Evolutionary conservation across 1,284 basidiomycete genomes (phyloP).

Genomic region (Vanrija humicola): DNA sequence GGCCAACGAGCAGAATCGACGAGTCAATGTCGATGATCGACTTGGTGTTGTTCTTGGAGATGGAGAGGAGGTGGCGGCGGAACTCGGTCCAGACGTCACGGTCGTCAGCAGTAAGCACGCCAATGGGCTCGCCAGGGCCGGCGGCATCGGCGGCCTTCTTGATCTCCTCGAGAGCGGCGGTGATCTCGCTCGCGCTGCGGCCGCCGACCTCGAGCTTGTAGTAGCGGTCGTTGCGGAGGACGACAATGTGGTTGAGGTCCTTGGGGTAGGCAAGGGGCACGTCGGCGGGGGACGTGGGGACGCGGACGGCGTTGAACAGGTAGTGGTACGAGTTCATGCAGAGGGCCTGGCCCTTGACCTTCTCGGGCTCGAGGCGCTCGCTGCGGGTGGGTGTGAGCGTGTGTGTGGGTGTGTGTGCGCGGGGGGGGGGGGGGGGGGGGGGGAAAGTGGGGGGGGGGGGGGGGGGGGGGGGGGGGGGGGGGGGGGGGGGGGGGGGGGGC

Average conservation of each 20-base stretch:
- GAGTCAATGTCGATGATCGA: constrained; percentile 79
- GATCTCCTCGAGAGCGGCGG: constrained; percentile 75
- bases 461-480: too few relatives aligned
- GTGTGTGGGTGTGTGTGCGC: not conserved
- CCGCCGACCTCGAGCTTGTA: constrained; percentile 70
- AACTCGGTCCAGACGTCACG: constrained; percentile 87
- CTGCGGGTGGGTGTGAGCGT: constrained; percentile 47
- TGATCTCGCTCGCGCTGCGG: constrained; percentile 66
- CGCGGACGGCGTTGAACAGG: constrained; percentile 88
- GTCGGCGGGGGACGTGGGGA: constrained; percentile 79
- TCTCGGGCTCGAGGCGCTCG: constrained; percentile 83
- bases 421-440: too few relatives aligned
- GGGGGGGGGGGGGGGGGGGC: not conserved
- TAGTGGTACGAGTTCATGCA: constrained; percentile 95
- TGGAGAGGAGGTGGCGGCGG: constrained; percentile 62
- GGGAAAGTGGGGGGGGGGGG: not conserved
- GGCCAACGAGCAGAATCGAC: constrained; percentile 77
- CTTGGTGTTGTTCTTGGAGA: constrained; percentile 63
- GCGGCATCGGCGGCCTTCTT: constrained; percentile 62
- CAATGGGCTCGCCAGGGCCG: constrained; percentile 61
- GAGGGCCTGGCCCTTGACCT: constrained; percentile 73
- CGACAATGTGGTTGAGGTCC: constrained; percentile 73
- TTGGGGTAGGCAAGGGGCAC: constrained; percentile 78
- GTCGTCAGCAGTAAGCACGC: constrained; percentile 82
- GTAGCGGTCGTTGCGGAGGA: constrained; percentile 87